Base-by-base conservation (phyloP, 2,329 filamentous ascomycete genomes). In the Ophiocordyceps unilateralis region DNA sequence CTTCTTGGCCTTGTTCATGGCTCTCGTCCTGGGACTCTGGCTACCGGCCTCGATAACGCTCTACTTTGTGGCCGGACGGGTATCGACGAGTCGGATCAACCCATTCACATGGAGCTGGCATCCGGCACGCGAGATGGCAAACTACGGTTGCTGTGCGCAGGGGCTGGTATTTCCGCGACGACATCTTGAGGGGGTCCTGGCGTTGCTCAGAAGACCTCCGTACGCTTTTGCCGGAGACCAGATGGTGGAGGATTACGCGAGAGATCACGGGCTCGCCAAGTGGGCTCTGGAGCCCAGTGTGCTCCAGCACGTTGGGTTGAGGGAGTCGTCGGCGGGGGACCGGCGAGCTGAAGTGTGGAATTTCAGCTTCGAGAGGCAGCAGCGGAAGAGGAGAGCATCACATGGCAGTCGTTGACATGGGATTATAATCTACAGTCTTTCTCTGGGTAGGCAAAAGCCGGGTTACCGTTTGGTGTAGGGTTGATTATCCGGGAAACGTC, bases 81-180 rank as follows among this genome's bases (percentile, higher is more conserved):
- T 53, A 5, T 53, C 58, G 3, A 43, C 53, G 4, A 46, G 50
- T 19, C 52, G 57, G 14, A 15, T 60, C 6, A 53, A 48, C 45
- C 42, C 51, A 2, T 15, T 50, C n/a, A 2, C 50, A 41, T 20
- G 23, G 26, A 39, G 40, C 40, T 41, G 32, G 32, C 39, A n/a
- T 2, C 34, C 39, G 23, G 54, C 60, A 0, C 53, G 55, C 7
- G 54, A 59, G 48, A 63, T 63, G 60, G 54, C 57, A 11, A 50
- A 52, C 5, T 63, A 62, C 37, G 61, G 61, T 1, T 64, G 61
- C 45, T 63, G 61, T 44, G 55, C 60, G 0, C 61, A 64, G 43
- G 61, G 61, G 0, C 47, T 62, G 2, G 53, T 62, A 3, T 60
- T 60, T 32, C 57, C 61, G 4, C 44, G 47, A 7, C 52, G 52